These are phyloP conservation scores for Populus deltoides DNA, from an alignment of 345 rosid species.

Conservation along the genomic window DNA sequence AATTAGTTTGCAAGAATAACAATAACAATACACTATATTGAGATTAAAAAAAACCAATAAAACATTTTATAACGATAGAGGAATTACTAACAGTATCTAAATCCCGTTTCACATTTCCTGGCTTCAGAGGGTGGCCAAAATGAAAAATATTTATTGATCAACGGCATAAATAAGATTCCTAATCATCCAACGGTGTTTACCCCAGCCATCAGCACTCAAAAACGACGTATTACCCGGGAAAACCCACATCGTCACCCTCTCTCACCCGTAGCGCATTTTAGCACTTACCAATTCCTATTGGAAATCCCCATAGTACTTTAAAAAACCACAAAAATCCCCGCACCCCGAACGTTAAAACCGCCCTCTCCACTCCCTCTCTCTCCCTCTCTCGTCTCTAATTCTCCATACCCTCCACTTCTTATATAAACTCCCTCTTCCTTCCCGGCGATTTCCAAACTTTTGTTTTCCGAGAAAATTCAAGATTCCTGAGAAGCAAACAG, in stretches of 20 bases:
- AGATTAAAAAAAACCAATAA: too few relatives aligned
- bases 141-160: neutral
- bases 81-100: too few relatives aligned
- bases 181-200: constrained; percentile 22
- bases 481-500: constrained; percentile 6
- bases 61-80: too few relatives aligned
- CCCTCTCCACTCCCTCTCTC: neutral
- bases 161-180: neutral
- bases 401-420: neutral
- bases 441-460: constrained; percentile 25
- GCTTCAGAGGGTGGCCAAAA: too few relatives aligned
- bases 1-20: too few relatives aligned
- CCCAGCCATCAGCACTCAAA: constrained; percentile 8
- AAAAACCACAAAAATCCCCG: neutral
- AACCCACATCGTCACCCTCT: neutral
- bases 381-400: neutral
- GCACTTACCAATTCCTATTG: neutral
- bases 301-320: constrained; percentile 6
- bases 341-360: constrained; percentile 24
- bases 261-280: constrained; percentile 7
- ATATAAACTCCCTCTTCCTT: constrained; percentile 18
- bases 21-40: too few relatives aligned
- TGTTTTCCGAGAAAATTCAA: constrained; percentile 3
- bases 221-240: constrained; percentile 29
- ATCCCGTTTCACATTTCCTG: too few relatives aligned